phyloP scores from a whole-genome alignment of 148 eudicot genomes.

The Rheum nobile region DNA sequence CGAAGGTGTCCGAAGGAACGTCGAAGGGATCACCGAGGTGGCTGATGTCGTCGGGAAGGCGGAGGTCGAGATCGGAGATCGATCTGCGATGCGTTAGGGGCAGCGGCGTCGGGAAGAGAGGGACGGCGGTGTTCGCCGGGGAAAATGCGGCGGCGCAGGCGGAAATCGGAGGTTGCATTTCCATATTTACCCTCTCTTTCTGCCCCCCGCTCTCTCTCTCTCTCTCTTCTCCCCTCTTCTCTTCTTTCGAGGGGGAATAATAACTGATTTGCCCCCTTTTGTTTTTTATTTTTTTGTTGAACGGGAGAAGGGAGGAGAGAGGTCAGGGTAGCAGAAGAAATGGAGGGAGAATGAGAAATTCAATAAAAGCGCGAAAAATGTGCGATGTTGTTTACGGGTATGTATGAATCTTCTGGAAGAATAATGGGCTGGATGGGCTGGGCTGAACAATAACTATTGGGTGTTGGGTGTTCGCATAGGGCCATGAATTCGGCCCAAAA shows the following conservation, averaged over 20 bases:
- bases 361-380: not conserved
- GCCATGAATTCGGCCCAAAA: not conserved
- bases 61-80: slow-evolving; percentile 6
- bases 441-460: not conserved
- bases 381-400: not conserved
- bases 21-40: not conserved
- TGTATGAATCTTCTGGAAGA: no score
- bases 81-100: slow-evolving; percentile 2
- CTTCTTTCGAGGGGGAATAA: not conserved
- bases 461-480: not conserved
- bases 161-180: not conserved
- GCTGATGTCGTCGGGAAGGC: not conserved
- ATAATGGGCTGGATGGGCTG: not conserved
- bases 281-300: not conserved
- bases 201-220: not conserved
- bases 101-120: not conserved
- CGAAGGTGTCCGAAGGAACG: not conserved
- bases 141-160: not conserved
- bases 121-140: not conserved
- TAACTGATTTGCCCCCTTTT: not conserved
- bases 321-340: not conserved
- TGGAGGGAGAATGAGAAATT: not conserved
- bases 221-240: not conserved
- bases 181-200: not conserved
- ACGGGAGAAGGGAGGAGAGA: not conserved